phyloP scores from a whole-genome alignment of 2,329 filamentous ascomycete genomes.

The Monascus ruber region DNA sequence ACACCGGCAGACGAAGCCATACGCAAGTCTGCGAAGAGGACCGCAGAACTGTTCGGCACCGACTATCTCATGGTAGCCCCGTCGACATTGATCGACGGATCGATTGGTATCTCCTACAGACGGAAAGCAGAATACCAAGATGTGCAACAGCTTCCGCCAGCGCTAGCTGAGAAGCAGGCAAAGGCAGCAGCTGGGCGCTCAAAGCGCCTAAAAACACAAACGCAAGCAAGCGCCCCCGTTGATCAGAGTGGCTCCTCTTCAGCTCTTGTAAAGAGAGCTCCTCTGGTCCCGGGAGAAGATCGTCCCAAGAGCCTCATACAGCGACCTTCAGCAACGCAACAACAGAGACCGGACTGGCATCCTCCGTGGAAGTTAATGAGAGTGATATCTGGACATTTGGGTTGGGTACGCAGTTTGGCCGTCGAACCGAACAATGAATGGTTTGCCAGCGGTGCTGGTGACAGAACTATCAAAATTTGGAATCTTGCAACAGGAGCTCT shows the following conservation, averaged over 20 bases:
- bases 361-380: slow-evolving; percentile 97
- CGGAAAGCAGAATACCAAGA: slow-evolving; percentile 58
- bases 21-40: slow-evolving; percentile 34
- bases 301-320: slow-evolving; percentile 52
- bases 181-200: slow-evolving; percentile 50
- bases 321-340: slow-evolving; percentile 49
- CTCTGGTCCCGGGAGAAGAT: slow-evolving; percentile 18
- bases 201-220: slow-evolving; percentile 47
- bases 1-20: slow-evolving; percentile 25
- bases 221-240: slow-evolving; percentile 43
- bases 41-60: slow-evolving; percentile 36
- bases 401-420: slow-evolving; percentile 82
- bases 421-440: slow-evolving; percentile 95
- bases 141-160: slow-evolving; percentile 64
- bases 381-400: slow-evolving; percentile 90
- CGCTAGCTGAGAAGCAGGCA: slow-evolving; percentile 68
- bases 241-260: slow-evolving; percentile 39
- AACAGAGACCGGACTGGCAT: slow-evolving; percentile 85
- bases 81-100: slow-evolving; percentile 31
- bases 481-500: slow-evolving; percentile 82
- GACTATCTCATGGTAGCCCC: slow-evolving; percentile 35
- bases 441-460: slow-evolving; percentile 92
- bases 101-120: slow-evolving; percentile 35
- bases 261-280: slow-evolving; percentile 40
- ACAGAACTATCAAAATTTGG: slow-evolving; percentile 98